Evolutionary conservation across 2,329 filamentous ascomycete genomes (phyloP).

Genomic region (Penicillium rolfsii): DNA sequence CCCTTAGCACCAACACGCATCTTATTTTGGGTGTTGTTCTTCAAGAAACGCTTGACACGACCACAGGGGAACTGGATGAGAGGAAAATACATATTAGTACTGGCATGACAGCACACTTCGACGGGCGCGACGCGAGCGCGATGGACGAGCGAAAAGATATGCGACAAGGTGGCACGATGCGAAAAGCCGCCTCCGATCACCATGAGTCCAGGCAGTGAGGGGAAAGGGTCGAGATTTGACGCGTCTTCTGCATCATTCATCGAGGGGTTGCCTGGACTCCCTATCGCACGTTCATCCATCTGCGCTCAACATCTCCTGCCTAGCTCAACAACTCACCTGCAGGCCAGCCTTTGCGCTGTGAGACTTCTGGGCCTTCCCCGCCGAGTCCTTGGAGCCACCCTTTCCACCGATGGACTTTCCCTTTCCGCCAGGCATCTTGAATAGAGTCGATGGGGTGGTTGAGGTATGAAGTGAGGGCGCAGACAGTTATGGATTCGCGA

Average conservation of each 20-base stretch:
- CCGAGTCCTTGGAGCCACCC: conserved; percentile 79
- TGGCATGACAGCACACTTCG: neutral
- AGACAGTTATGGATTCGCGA: conserved; percentile 29
- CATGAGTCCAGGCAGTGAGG: conserved; percentile 13
- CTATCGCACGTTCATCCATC: conserved; percentile 13
- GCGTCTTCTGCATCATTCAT: conserved; percentile 23
- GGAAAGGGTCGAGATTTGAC: conserved; percentile 21
- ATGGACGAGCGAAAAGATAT: conserved; percentile 8
- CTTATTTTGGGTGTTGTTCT: conserved; percentile 99
- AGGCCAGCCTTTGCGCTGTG: conserved; percentile 94
- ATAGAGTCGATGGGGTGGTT: conserved; percentile 28
- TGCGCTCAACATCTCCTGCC: neutral
- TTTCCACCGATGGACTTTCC: conserved; percentile 91
- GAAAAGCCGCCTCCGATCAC: conserved; percentile 9
- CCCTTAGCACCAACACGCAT: conserved; percentile 97
- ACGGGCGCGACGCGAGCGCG: conserved; percentile 1
- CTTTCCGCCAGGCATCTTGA: conserved; percentile 80
- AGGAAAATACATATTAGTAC: conserved; percentile 26
- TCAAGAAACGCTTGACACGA: conserved; percentile 99
- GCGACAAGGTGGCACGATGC: conserved; percentile 14
- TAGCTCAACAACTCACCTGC: conserved; percentile 68
- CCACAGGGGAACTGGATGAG: conserved; percentile 85
- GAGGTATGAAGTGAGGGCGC: conserved; percentile 30
- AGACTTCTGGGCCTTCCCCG: conserved; percentile 88
- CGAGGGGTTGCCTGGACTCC: conserved; percentile 9